phyloP scores from a whole-genome alignment of 306 rosid genomes.

The Trifolium dubium region DNA sequence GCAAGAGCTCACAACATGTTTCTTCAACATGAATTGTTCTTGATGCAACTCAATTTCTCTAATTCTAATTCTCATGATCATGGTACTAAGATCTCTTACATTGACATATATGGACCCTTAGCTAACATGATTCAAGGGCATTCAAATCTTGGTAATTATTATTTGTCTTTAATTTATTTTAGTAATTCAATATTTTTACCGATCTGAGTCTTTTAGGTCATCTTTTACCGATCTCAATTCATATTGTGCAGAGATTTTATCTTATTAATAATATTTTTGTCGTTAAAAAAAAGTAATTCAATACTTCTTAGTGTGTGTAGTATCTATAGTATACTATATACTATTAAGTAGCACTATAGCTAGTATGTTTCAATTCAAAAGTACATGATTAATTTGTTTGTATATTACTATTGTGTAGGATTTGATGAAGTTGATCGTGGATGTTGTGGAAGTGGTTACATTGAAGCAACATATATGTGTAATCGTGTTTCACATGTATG shows the following conservation, averaged over 20 bases:
- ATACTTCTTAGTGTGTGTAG: too few species aligned
- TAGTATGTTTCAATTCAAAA: not conserved
- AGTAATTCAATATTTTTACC: too few species aligned
- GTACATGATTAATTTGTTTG: not conserved
- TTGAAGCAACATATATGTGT: constrained; percentile 60
- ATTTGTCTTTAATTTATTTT: too few species aligned
- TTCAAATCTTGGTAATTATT: constrained; percentile 44
- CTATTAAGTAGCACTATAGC: too few species aligned
- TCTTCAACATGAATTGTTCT: constrained; percentile 57
- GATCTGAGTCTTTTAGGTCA: too few species aligned
- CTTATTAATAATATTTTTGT: too few species aligned
- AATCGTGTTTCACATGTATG: constrained; percentile 50
- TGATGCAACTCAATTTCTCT: constrained; percentile 51
- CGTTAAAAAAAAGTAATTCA: too few species aligned
- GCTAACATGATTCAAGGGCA: constrained; percentile 46
- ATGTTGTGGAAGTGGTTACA: constrained; percentile 71
- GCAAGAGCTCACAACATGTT: constrained; percentile 59
- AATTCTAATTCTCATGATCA: constrained; percentile 2
- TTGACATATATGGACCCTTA: constrained; percentile 62
- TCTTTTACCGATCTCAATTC: too few species aligned
- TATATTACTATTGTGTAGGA: constrained; percentile 43
- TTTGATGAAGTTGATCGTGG: constrained; percentile 59
- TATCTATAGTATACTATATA: too few species aligned
- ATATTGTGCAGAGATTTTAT: too few species aligned
- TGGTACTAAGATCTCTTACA: constrained; percentile 48